Conservation (phyloP, 2,329 filamentous ascomycete genomes). For the Ascochyta pisi region DNA sequence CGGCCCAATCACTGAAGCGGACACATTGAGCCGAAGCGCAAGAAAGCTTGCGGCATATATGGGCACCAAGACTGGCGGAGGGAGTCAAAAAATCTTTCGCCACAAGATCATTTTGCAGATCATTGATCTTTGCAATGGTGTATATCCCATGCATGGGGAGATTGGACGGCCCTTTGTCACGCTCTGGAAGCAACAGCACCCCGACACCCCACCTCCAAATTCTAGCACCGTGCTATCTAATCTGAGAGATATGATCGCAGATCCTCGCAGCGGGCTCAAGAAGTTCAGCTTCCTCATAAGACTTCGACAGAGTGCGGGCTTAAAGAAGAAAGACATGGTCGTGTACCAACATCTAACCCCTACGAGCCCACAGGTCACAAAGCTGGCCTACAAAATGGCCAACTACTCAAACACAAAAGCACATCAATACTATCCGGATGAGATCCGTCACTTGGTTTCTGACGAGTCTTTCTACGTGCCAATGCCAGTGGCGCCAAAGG, state of each 20-base stretch:
- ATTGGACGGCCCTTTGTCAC: conserved; percentile 63
- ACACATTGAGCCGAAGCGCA: conserved; percentile 7
- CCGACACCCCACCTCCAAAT: conserved; percentile 56
- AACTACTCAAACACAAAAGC: conserved; percentile 43
- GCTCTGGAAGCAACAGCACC: conserved; percentile 57
- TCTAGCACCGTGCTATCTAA: conserved; percentile 59
- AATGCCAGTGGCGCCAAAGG: conserved; percentile 32
- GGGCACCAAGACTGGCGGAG: conserved; percentile 28
- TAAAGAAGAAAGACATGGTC: conserved; percentile 60
- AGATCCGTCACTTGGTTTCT: conserved; percentile 36
- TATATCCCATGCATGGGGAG: conserved; percentile 62
- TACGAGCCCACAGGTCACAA: conserved; percentile 54
- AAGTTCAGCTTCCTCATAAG: conserved; percentile 50
- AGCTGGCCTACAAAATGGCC: conserved; percentile 60
- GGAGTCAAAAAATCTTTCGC: conserved; percentile 28
- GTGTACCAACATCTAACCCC: conserved; percentile 55
- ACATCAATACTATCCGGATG: conserved; percentile 42
- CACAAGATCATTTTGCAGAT: conserved; percentile 62
- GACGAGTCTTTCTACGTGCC: conserved; percentile 29
- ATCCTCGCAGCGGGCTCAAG: conserved; percentile 56
- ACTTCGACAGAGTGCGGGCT: conserved; percentile 29
- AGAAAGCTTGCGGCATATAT: conserved; percentile 13
- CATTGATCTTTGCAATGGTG: conserved; percentile 60
- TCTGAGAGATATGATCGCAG: conserved; percentile 58
- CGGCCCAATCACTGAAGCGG: conserved; percentile 15